phyloP scores from a whole-genome alignment of 176 grass and related monocot species.

The Thalia dealbata region DNA sequence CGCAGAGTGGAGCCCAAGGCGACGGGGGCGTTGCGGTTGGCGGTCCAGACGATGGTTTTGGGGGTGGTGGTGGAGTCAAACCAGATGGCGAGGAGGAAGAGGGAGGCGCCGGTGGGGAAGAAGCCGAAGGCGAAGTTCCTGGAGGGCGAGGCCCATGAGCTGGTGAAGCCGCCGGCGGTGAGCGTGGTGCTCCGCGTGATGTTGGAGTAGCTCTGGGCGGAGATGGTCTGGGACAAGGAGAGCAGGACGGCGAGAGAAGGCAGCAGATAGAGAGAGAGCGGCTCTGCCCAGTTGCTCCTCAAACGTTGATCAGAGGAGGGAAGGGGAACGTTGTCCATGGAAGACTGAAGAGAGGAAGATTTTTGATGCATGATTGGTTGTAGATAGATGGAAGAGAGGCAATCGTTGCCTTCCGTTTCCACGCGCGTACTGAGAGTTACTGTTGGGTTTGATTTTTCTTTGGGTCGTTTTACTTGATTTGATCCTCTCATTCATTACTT shows the following conservation, averaged over 20 bases:
- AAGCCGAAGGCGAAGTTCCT: constrained; percentile 33
- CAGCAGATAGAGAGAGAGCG: not conserved
- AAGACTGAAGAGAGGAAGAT: no score
- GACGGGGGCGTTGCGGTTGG: not conserved
- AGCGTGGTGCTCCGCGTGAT: constrained; percentile 13
- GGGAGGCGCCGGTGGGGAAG: constrained; percentile 11
- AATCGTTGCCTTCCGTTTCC: no score
- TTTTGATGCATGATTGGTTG: no score
- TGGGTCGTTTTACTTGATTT: no score
- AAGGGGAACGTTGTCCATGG: no score
- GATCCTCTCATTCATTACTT: no score
- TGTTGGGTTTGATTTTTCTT: no score
- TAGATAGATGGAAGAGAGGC: no score
- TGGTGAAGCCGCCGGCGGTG: not conserved
- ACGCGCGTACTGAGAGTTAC: no score
- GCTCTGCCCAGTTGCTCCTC: no score
- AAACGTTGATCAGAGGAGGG: no score
- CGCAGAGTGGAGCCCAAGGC: not conserved
- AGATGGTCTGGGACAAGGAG: not conserved
- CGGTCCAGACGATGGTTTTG: constrained; percentile 23
- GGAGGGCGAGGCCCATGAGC: constrained; percentile 13
- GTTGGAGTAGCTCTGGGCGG: constrained; percentile 13
- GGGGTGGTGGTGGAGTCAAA: constrained; percentile 12
- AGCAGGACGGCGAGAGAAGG: not conserved
- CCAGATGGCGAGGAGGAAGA: constrained; percentile 30